Evolutionary conservation across 495 filamentous ascomycete genomes (phyloP), one percentile per base, ranked within the genome.

Genomic region (Neurospora intermedia): DNA sequence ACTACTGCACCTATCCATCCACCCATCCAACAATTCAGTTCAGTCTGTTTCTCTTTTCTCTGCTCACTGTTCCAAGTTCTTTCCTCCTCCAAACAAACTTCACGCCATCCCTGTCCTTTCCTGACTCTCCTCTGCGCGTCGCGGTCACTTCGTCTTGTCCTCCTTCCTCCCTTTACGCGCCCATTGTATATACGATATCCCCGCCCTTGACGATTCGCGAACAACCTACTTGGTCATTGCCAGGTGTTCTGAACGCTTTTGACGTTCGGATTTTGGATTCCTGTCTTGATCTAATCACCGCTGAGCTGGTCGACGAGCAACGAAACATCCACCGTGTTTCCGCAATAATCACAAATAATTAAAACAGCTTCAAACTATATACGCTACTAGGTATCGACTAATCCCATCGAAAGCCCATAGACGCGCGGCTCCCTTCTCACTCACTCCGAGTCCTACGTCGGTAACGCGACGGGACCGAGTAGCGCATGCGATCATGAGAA

Each of bases 401-500:
- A 66, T 66, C 7, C 13, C 27, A 38, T 9, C 15, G 54, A 66
- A 38, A 66, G 54, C 54, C 54, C 54, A 66, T 35, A 66, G 54
- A 38, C 54, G 54, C 54, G 54, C 15, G 54, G 54, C 54, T 66
- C 35, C 54, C 54, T 18, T 38, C 27, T 66, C 54, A 66, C 54
- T 27, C 31, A 18, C 54, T 66, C 54, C n/a, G n/a, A n/a, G 54
- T 66, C 54, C 54, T 2, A 18, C 54, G 27, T 59, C 23, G 46
- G 48, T 66, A 66, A 66, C 27, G 27, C 54, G 54, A 35, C 54
- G 54, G 48, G 54, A 38, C 31, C 3, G 54, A 66, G 54, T 66
- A 66, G 54, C 54, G 54, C 54, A 66, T 66, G 27, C 54, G 27
- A 76, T 69, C 15, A 81, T 80, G 81, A 79, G 77, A 70, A 9